Evolutionary conservation across 2,329 filamentous ascomycete genomes (phyloP).

Genomic region (Fusarium duplospermum): DNA sequence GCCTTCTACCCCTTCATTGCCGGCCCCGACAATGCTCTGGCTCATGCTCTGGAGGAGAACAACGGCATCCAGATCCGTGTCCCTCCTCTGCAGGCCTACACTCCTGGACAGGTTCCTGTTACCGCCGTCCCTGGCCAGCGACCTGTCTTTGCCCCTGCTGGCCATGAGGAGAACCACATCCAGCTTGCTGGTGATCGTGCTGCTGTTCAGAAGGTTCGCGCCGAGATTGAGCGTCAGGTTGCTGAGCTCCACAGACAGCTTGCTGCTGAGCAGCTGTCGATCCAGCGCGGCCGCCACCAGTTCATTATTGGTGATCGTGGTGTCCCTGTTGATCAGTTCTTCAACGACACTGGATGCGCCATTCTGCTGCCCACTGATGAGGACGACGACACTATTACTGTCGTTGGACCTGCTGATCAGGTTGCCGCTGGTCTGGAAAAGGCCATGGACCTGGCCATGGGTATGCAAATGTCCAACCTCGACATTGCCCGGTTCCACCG

Average conservation of each 20-base stretch:
- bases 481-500: conserved; percentile 85
- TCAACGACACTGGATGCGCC: conserved; percentile 89
- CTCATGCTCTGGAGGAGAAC: conserved; percentile 78
- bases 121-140: conserved; percentile 71
- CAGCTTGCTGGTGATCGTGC: conserved; percentile 86
- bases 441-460: conserved; percentile 88
- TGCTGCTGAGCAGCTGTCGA: conserved; percentile 80
- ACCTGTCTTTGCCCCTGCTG: conserved; percentile 76
- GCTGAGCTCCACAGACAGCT: conserved; percentile 81
- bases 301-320: conserved; percentile 92
- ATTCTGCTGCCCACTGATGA: conserved; percentile 83
- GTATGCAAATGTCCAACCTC: conserved; percentile 85
- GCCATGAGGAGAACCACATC: conserved; percentile 79
- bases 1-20: conserved; percentile 97
- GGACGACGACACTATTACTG: conserved; percentile 84
- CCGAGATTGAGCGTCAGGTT: conserved; percentile 82
- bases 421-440: conserved; percentile 82
- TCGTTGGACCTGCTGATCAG: conserved; percentile 82
- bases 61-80: conserved; percentile 85
- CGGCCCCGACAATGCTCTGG: conserved; percentile 76
- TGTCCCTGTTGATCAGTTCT: conserved; percentile 84
- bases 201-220: conserved; percentile 82
- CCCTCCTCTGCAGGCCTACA: conserved; percentile 83
- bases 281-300: conserved; percentile 89
- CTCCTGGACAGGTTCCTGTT: conserved; percentile 74